phyloP scores from a whole-genome alignment of 371 early-diverging fungal species.

The Enteropsectra breve region DNA sequence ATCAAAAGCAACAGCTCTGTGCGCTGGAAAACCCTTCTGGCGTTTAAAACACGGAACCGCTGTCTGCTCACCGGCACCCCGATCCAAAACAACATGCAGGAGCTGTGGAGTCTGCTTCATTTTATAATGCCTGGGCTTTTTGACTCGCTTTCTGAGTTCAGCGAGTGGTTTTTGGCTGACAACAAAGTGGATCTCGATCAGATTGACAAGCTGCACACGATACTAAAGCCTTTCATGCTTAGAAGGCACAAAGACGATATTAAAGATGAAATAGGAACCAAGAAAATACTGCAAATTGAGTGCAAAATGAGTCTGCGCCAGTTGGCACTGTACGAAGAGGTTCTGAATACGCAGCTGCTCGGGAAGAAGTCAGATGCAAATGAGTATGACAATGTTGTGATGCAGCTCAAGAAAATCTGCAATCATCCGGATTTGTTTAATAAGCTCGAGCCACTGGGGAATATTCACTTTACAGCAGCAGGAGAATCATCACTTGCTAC shows the following conservation, averaged over 20 bases:
- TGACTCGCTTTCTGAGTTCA: conserved; percentile 81
- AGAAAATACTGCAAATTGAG: conserved; percentile 69
- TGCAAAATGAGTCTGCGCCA: conserved; percentile 76
- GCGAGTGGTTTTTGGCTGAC: conserved; percentile 84
- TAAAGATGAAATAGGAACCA: conserved; percentile 74
- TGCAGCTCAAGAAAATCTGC: conserved; percentile 93
- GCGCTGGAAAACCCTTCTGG: conserved; percentile 81
- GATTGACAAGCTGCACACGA: conserved; percentile 76
- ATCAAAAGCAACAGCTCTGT: conserved; percentile 78
- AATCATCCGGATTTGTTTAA: conserved; percentile 95
- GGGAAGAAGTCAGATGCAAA: conserved; percentile 41
- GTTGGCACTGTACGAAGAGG: conserved; percentile 59
- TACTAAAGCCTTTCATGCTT: conserved; percentile 93
- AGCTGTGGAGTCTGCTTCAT: conserved; percentile 88
- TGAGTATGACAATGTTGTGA: conserved; percentile 72
- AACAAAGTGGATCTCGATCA: conserved; percentile 77
- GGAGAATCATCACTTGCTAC: conserved; percentile 5
- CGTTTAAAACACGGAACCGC: conserved; percentile 78
- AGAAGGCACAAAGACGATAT: conserved; percentile 88
- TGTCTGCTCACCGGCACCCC: conserved; percentile 90
- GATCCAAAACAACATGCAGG: conserved; percentile 90
- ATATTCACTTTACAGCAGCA: conserved; percentile 39
- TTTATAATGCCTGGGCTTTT: conserved; percentile 94
- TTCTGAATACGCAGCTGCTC: conserved; percentile 49
- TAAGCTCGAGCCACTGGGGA: conserved; percentile 64